Base-by-base conservation (phyloP, 495 filamentous ascomycete species). In the Jackrogersella minutella region DNA sequence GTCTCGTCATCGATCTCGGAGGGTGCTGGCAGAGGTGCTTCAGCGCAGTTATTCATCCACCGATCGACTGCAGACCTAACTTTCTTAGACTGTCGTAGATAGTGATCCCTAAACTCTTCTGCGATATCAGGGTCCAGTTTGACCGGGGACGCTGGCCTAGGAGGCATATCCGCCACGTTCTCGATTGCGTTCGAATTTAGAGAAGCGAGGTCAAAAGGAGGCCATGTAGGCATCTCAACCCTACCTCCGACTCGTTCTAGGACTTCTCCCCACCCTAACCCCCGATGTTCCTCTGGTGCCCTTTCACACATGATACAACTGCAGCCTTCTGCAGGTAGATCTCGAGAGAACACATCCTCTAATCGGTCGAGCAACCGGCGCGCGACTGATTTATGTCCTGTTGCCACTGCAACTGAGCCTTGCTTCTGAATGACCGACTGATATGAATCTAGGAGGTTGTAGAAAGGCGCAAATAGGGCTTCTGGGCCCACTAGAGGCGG, bases 181-280 rank as follows among this genome's bases (percentile, higher is more conserved):
- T 85, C 84, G 61, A 69, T 80, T 17, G 76, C 79, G 70, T 79
- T 79, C 34, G 86, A 82, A 8, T 86, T 87, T 0, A 92, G 78
- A 14, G 86, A 85, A 16, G 84, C 84, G 66, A 96, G 85, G 60
- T 88, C 85, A 67, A 96, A 96, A 0, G 93, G 90, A 17, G 93
- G 93, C 93, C 93, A 97, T 39, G 79, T 78, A 2, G 95, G 95
- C 40, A 97, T 81, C 47, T 95, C 90, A 24, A 90, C 83, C 56
- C 93, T 86, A 6, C 93, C 93, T 57, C 92, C 93, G 5, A 97
- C 93, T 64, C 92, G 86, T 77, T 99, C 95, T 21, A 99, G 81
- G 5, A 98, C 91, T 66, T 98, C 96, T 1, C 94, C 93, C 96
- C 96, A 99, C 66, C 92, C 93, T n/a, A 97, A 81, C 1, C 93